Conservation (phyloP, 1,139 yeast species). For the Taphrina populina region DNA sequence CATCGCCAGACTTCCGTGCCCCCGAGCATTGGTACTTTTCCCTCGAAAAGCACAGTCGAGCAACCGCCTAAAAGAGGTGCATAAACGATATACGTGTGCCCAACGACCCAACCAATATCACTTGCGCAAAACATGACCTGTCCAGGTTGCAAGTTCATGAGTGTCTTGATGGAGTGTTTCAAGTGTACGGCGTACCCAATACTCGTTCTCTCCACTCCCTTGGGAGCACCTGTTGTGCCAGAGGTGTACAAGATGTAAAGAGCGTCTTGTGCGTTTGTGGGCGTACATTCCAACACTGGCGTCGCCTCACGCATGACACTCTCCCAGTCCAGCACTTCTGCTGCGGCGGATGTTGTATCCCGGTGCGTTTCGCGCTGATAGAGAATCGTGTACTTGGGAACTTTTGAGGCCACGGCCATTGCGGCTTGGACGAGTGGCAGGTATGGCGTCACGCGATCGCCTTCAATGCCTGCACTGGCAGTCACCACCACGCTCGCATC, state of each 20-base stretch:
- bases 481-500: conserved; percentile 22
- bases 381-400: conserved; percentile 11
- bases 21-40: conserved; percentile 26
- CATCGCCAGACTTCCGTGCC: conserved; percentile 29
- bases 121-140: conserved; percentile 19
- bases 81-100: conserved; percentile 29
- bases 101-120: conserved; percentile 33
- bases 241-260: conserved; percentile 27
- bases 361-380: conserved; percentile 12
- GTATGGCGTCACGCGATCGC: conserved; percentile 23
- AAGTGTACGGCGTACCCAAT: conserved; percentile 21
- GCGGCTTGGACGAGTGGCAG: conserved; percentile 22
- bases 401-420: conserved; percentile 10
- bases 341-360: no score
- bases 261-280: conserved; percentile 13
- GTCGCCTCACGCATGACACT: not conserved
- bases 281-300: conserved; percentile 18
- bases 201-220: conserved; percentile 19
- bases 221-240: conserved; percentile 33
- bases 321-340: conserved; percentile 14
- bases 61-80: conserved; percentile 27
- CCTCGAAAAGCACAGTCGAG: conserved; percentile 23
- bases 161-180: conserved; percentile 18
- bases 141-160: conserved; percentile 18
- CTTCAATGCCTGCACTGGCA: conserved; percentile 28